Conservation (phyloP, 345 rosid species). For the Heritiera fomes region DNA sequence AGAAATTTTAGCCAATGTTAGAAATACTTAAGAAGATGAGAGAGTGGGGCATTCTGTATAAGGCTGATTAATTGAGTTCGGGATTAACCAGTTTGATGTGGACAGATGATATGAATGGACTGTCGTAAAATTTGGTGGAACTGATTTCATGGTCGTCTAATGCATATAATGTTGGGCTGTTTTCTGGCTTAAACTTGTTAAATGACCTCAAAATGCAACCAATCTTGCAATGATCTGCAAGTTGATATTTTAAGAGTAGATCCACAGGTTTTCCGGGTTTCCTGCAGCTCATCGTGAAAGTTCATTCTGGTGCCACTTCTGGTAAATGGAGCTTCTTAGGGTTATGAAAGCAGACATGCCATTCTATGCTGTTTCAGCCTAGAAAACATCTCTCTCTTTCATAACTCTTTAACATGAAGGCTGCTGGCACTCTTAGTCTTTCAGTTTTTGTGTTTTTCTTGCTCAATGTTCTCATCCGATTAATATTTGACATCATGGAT, state of each 20-base stretch:
- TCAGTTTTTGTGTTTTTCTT: not conserved
- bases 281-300: not conserved
- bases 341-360: not conserved
- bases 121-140: not conserved
- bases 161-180: not conserved
- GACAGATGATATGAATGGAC: conserved; percentile 1
- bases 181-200: not conserved
- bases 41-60: conserved; percentile 21
- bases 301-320: not conserved
- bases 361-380: not conserved
- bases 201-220: not conserved
- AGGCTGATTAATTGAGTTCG: conserved; percentile 20
- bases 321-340: not conserved
- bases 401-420: conserved; percentile 13
- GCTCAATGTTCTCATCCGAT: not conserved
- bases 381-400: not conserved
- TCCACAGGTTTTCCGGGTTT: not conserved
- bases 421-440: not conserved
- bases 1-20: conserved; percentile 13
- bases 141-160: not conserved
- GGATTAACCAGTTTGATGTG: conserved; percentile 12
- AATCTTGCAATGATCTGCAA: conserved; percentile 1
- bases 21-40: conserved; percentile 12
- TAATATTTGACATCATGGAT: not conserved
- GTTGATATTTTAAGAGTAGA: not conserved